phyloP scores from a whole-genome alignment of 805 yeast species.

The Spathaspora hagerdaliae region DNA sequence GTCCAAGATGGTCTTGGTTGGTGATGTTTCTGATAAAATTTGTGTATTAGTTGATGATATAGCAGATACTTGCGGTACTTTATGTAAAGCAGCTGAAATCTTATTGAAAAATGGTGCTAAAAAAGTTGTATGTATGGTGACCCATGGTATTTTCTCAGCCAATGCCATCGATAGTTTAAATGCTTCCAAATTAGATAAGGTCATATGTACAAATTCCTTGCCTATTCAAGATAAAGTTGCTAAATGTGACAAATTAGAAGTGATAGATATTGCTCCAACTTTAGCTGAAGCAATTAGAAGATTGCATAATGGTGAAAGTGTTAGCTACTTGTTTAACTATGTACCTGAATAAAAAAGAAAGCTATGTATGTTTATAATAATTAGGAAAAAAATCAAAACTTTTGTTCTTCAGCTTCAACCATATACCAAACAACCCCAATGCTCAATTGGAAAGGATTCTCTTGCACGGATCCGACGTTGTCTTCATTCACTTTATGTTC shows the following conservation, averaged over 20 bases:
- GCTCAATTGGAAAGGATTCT: constrained; percentile 65
- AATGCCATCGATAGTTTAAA: constrained; percentile 70
- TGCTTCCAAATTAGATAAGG: constrained; percentile 60
- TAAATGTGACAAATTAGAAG: constrained; percentile 59
- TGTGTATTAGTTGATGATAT: constrained; percentile 82
- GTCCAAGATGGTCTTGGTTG: constrained; percentile 79
- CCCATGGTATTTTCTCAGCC: constrained; percentile 77
- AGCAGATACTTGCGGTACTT: constrained; percentile 89
- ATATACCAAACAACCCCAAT: constrained; percentile 62
- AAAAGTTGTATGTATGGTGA: constrained; percentile 75
- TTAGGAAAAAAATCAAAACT: neutral
- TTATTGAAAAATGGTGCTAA: constrained; percentile 64
- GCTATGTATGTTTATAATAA: neutral
- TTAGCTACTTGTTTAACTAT: constrained; percentile 71
- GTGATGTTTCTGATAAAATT: constrained; percentile 72
- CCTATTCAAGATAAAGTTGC: constrained; percentile 65
- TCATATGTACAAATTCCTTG: constrained; percentile 77
- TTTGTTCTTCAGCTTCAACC: constrained; percentile 51
- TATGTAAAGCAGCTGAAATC: constrained; percentile 78
- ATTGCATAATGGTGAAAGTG: constrained; percentile 83
- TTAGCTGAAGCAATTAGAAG: constrained; percentile 81
- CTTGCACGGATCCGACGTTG: constrained; percentile 24
- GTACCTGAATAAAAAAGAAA: constrained; percentile 48
- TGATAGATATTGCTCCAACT: constrained; percentile 68
- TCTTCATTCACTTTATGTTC: constrained; percentile 48